Base-by-base conservation (phyloP, 2,329 filamentous ascomycete genomes). In the Epichloe uncinata region DNA sequence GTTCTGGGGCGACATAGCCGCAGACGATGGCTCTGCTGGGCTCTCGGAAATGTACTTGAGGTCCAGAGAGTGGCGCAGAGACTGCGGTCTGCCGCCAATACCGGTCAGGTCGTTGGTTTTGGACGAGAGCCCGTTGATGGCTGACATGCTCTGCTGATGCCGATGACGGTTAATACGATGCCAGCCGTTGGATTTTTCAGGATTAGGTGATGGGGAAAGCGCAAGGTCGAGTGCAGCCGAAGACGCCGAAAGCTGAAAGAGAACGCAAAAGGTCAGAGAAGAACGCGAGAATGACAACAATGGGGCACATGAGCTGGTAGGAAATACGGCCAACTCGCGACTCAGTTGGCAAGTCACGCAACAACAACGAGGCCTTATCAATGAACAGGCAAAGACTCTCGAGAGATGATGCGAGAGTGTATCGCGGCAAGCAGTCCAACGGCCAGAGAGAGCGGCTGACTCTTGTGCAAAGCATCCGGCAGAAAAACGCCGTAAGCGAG, bases 191-290 rank as follows among this genome's bases (percentile, higher is more conserved):
- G 49, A 49, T 20, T 52, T 53, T 55, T 87, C 81, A 52, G 80
- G 75, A 55, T 77, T 81, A 44, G 81, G 78, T 52, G 78, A 81
- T 53, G 81, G 81, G 46, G 82, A 81, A 52, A 82, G 75, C 51
- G 87, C 85, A 63, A 94, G 76, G 67, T 95, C 87, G 61, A 90
- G 75, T 48, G 87, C 84, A 63, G 85, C 82, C 58, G 85, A 87
- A 54, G 87, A 89, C 50, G 86, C 81, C 64, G 87, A 89, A 53
- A 91, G 73, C 81, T 93, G 70, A 64, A 69, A 64, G 53, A 52
- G 52, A 56, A 47, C 54, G 51, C 52, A 53, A 38, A 54, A 58
- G 52, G 64, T 69, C 61, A 70, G 64, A 61, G 56, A 54, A 45
- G 35, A 52, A 37, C 16, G 43, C 51, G 58, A 57, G 56, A 49